These are phyloP conservation scores for Parathielavia hyrcaniae DNA, from an alignment of 495 filamentous ascomycete species.

Conservation along the genomic window DNA sequence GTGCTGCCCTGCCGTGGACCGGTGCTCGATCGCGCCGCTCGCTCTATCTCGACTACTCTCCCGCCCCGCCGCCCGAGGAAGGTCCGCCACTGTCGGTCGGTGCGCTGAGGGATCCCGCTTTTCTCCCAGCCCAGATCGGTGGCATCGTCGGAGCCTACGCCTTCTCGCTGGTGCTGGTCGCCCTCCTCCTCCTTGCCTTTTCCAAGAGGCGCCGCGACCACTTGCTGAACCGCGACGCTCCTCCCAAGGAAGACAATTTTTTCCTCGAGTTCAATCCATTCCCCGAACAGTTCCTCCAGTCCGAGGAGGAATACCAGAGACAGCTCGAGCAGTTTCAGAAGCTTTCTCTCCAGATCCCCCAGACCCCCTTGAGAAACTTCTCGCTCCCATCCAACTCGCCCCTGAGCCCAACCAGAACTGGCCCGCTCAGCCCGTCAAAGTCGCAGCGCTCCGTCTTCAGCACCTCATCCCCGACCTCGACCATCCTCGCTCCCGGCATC, in stretches of 20 bases:
- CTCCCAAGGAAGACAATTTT: constrained; percentile 16
- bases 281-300: constrained; percentile 32
- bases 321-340: constrained; percentile 10
- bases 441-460: constrained; percentile 48
- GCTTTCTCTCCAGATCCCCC: constrained; percentile 22
- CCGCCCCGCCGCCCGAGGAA: constrained; percentile 53
- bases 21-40: constrained; percentile 31
- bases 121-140: constrained; percentile 68
- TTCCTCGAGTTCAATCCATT: constrained; percentile 26
- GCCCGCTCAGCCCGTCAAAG: constrained; percentile 42
- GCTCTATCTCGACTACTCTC: constrained; percentile 49
- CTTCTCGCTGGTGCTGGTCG: constrained; percentile 61
- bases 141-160: constrained; percentile 76
- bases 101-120: constrained; percentile 52
- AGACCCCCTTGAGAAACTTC: constrained; percentile 42
- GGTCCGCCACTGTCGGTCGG: constrained; percentile 49
- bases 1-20: constrained; percentile 26
- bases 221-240: constrained; percentile 31
- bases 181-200: constrained; percentile 54
- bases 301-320: constrained; percentile 33
- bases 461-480: constrained; percentile 42
- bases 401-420: constrained; percentile 27
- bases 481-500: constrained; percentile 36
- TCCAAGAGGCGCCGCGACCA: constrained; percentile 40
- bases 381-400: constrained; percentile 33